Base-by-base conservation (phyloP, 1,284 basidiomycete genomes). In the Trametes sp. region DNA sequence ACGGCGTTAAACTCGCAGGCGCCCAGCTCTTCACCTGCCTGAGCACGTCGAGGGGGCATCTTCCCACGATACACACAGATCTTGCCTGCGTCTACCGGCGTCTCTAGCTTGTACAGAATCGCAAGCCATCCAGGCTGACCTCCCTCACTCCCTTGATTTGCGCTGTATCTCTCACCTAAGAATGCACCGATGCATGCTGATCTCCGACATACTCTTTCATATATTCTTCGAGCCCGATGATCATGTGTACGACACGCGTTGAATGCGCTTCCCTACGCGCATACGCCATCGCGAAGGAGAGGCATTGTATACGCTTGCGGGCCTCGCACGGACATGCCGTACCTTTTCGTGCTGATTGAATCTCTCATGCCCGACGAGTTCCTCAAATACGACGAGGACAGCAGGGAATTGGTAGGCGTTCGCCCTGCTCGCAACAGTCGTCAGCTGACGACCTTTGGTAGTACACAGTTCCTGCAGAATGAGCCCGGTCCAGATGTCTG, bases 291-390 rank as follows among this genome's bases (percentile, higher is more conserved):
- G 48, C 29, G 21, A 21, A 19, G 8, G 19, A 33, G 82, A 80
- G 68, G 89, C 89, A 38, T 84, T 80, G 64, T 62, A 65, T 33
- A 79, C 83, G 48, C 74, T 90, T 61, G 86, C 87, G 49, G 80
- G 89, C 68, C 76, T 91, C 62, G 84, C 89, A 48, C 80, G 89
- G 56, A 90, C 89, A 48, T 91, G 89, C 74, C 84, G 80, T 62
- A 83, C 84, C 28, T 77, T 90, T 50, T n/a, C 21, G n/a, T 50
- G 19, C 29, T 50, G 48, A 23, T 50, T 6, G 33, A 50, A 8
- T 29, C 33, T 31, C 48, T 50, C 19, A 50, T 50, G 16, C 48
- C 48, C 29, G 29, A 7, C 5, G 48, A 50, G 48, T 29, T 50
- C 19, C 48, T 50, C 4, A 33, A 11, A 21, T 50, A 31, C 29